Conservation (phyloP, 257 asterid species). For the Solanum sitiens region DNA sequence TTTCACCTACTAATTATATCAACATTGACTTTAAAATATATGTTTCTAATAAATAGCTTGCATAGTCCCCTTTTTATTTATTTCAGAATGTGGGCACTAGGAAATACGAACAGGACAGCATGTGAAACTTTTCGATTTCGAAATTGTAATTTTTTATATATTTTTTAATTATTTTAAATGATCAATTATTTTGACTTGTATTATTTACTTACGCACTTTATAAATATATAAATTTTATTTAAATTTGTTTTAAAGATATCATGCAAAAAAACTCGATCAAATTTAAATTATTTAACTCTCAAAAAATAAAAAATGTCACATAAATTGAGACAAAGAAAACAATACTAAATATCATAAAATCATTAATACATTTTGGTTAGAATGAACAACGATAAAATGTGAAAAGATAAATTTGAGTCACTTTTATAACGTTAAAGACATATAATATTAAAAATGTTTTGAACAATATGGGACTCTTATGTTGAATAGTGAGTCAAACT, state of each 20-base stretch:
- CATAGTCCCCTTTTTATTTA: not conserved
- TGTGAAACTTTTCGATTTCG: too few species aligned
- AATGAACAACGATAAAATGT: too few species aligned
- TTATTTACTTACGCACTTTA: too few species aligned
- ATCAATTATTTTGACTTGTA: too few species aligned
- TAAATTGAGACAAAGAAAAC: rapidly evolving
- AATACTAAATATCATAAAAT: not conserved
- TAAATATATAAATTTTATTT: too few species aligned
- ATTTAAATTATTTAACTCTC: too few species aligned
- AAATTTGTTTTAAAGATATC: too few species aligned
- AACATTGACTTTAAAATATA: not conserved
- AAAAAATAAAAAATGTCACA: too few species aligned
- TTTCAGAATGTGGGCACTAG: not conserved
- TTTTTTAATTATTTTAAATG: too few species aligned
- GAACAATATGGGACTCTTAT: not conserved
- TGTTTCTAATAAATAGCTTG: not conserved
- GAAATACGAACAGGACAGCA: not conserved
- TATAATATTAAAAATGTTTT: too few species aligned
- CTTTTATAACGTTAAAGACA: not conserved
- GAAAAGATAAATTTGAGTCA: not conserved
- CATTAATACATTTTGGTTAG: not conserved
- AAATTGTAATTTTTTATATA: too few species aligned
- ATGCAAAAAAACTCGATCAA: too few species aligned
- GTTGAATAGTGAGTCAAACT: not conserved
- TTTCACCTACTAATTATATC: not conserved